Base-by-base conservation (phyloP, 2,329 filamentous ascomycete species). In the Botrytis hyacinthi region DNA sequence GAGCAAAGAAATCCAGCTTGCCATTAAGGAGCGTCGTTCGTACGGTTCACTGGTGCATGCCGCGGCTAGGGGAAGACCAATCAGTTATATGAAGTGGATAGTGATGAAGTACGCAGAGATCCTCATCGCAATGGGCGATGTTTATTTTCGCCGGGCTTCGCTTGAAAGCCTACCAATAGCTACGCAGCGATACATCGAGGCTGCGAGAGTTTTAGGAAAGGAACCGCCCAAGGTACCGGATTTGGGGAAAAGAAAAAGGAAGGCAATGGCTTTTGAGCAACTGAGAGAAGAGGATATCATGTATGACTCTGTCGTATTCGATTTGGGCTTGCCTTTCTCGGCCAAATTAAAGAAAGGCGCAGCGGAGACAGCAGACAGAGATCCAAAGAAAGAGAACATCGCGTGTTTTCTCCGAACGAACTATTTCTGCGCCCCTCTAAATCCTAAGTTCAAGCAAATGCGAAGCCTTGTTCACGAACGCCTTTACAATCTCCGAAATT, bases 101-200 rank as follows among this genome's bases (percentile, higher is more conserved):
- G 80, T 78, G 10, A 77, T 81, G 74, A 81, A 80, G 70, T 82
- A 83, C 74, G 77, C 81, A 46, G 75, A 79, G 60, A 80, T 79
- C 59, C 75, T 82, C 14, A 77, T 82, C 26, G 80, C 78, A 5
- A 73, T 66, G 22, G 81, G 81, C 0, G 81, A 82, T 63, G 67
- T 71, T 8, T 78, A 78, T 35, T 82, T 82, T 74, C 76, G 76
- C 4, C 75, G 78, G 42, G 73, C 74, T 72, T 76, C 77, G 0
- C 73, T 80, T 4, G 81, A 82, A 67, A 76, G 62, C 4, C 83
- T 82, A 3, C 75, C 77, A 1, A n/a, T 76, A 16, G 81, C 81
- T 8, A 78, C 79, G 18, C 80, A 81, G 71, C 65, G 66, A 29
- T 82, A 81, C 60, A 71, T 80, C 10, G 26, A 76, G n/a, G 81